phyloP scores from a whole-genome alignment of 495 filamentous ascomycete genomes.

The Lophiotrema nucula region DNA sequence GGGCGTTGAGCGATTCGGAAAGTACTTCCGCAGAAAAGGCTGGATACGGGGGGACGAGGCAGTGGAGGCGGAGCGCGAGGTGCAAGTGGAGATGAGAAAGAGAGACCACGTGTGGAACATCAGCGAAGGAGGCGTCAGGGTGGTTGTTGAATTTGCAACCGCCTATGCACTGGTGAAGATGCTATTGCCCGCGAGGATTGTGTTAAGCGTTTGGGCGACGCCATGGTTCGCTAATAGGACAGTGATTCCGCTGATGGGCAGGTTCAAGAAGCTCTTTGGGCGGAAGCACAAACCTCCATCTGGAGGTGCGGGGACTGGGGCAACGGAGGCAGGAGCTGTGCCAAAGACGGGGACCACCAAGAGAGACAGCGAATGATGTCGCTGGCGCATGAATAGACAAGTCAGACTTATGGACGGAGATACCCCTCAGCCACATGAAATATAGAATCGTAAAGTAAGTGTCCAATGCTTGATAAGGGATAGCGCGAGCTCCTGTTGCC shows the following conservation, averaged over 20 bases:
- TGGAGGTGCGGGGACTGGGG: conserved; percentile 30
- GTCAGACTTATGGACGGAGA: no score
- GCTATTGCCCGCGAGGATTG: conserved; percentile 71
- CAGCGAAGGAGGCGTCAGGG: conserved; percentile 43
- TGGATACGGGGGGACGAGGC: conserved; percentile 52
- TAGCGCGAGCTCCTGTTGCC: no score
- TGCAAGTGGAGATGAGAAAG: conserved; percentile 36
- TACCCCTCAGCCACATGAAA: no score
- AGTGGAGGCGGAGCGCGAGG: conserved; percentile 39
- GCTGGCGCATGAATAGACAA: background rate
- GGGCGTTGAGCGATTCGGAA: conserved; percentile 56
- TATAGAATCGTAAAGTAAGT: no score
- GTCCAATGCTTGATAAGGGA: no score
- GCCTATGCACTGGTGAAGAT: conserved; percentile 89
- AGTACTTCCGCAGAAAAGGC: conserved; percentile 59
- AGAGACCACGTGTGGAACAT: conserved; percentile 38
- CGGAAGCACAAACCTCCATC: conserved; percentile 11
- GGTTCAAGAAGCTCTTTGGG: conserved; percentile 45
- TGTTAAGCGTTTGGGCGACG: conserved; percentile 78
- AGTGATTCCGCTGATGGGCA: conserved; percentile 49
- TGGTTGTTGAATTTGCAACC: conserved; percentile 64
- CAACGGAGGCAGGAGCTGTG: conserved; percentile 25
- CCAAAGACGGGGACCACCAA: conserved; percentile 11
- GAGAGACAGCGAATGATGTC: background rate
- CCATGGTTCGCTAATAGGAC: conserved; percentile 85